Conservation (phyloP, 2,329 filamentous ascomycete genomes). For the Tolypocladium capitatum region DNA sequence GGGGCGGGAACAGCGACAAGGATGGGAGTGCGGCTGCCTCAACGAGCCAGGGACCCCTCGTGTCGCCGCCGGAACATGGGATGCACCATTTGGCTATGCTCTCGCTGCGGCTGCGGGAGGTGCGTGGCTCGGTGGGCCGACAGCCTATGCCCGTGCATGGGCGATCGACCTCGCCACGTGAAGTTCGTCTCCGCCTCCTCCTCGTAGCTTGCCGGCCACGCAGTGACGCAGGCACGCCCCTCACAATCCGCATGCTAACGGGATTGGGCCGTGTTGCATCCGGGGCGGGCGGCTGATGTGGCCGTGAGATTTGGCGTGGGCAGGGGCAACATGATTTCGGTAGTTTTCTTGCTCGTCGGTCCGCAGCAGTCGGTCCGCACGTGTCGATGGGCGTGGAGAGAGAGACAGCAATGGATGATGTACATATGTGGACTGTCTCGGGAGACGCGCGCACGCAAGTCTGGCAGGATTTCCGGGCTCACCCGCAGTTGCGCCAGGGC, state of each 20-base stretch:
- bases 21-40: conserved; percentile 10
- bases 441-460: background rate
- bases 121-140: background rate
- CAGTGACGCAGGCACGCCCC: background rate
- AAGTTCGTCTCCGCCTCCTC: conserved; percentile 2
- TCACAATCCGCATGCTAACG: background rate
- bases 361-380: background rate
- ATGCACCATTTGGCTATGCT: background rate
- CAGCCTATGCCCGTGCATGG: conserved; percentile 1
- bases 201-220: background rate
- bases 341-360: background rate
- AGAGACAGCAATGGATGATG: background rate
- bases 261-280: background rate
- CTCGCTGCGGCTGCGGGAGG: background rate
- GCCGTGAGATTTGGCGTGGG: background rate
- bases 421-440: background rate
- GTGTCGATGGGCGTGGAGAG: background rate
- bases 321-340: background rate
- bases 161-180: conserved; percentile 3
- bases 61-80: conserved; percentile 9
- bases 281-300: background rate
- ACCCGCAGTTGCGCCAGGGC: background rate
- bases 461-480: background rate
- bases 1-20: conserved; percentile 1
- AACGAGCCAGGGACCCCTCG: conserved; percentile 17